Percentiles rank a stretch among this genome's conserved stretches.
Evolutionary conservation across 208 protist species (phyloP).

Genomic region (Trypanosoma avium): DNA sequence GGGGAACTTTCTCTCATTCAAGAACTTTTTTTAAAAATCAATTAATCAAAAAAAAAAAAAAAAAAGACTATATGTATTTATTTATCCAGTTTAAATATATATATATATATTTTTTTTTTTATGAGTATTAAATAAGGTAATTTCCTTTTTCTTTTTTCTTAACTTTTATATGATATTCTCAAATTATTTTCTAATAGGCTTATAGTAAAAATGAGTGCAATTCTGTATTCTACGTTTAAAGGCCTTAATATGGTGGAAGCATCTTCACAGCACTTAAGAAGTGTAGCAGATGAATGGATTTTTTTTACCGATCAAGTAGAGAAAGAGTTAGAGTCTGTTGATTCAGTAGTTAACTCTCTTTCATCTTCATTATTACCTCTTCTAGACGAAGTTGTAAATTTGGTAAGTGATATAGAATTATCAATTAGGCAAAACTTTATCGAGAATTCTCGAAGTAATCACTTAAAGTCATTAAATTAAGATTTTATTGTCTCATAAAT

Average conservation of each 20-base stretch:
- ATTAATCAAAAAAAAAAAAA: no score
- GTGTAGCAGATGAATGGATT: background rate
- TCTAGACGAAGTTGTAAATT: background rate
- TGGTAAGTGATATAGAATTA: background rate
- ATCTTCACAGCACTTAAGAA: background rate
- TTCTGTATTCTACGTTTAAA: background rate
- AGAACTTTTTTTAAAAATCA: no score
- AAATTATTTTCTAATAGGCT: no score
- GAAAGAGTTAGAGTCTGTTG: background rate
- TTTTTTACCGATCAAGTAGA: background rate
- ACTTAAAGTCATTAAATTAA: no score
- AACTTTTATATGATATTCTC: no score
- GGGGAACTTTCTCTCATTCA: no score
- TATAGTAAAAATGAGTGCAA: background rate
- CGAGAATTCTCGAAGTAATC: background rate
- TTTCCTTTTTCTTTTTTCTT: no score
- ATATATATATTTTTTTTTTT: no score
- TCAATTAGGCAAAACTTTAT: background rate
- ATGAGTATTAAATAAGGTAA: no score
- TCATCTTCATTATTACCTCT: slow-evolving; percentile 9
- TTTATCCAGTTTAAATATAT: background rate
- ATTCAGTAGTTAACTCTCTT: background rate
- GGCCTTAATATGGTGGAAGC: slow-evolving; percentile 2
- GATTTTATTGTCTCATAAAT: no score
- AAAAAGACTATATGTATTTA: no score